phyloP scores from a whole-genome alignment of 176 grass and related monocot genomes.

The Urochloa ruziziensis region DNA sequence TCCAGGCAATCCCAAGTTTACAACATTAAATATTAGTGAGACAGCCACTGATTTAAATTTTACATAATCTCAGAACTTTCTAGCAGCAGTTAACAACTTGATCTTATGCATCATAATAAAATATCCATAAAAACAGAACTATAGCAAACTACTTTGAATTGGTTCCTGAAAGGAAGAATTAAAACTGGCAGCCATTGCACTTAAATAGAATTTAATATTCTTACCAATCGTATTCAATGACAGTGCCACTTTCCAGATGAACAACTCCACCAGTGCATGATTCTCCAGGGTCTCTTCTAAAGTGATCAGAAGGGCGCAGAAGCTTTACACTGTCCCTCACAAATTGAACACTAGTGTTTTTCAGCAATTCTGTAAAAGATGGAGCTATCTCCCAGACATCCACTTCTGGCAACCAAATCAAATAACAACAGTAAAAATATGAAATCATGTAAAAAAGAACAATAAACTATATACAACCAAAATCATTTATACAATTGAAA shows the following conservation, averaged over 20 bases:
- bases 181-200: neutral
- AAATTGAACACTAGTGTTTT: slow-evolving; percentile 75
- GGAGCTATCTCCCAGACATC: slow-evolving; percentile 97
- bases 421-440: slow-evolving; percentile 23
- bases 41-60: neutral
- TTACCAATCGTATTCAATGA: slow-evolving; percentile 98
- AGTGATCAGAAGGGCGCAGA: slow-evolving; percentile 77
- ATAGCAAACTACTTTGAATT: neutral
- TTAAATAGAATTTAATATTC: slow-evolving; percentile 25
- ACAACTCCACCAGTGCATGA: slow-evolving; percentile 72
- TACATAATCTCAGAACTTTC: neutral
- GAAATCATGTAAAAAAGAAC: slow-evolving; percentile 17
- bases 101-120: neutral
- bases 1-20: neutral
- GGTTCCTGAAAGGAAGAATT: neutral
- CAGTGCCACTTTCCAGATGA: slow-evolving; percentile 83
- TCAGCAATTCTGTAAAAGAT: slow-evolving; percentile 78
- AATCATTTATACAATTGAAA: slow-evolving; percentile 29
- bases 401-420: slow-evolving; percentile 68
- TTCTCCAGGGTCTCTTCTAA: slow-evolving; percentile 42
- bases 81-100: neutral
- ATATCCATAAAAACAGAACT: neutral
- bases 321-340: slow-evolving; percentile 83
- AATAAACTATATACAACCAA: neutral
- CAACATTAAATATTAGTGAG: neutral